Conservation (phyloP, 2,329 filamentous ascomycete species). For the Colletotrichum tabaci region DNA sequence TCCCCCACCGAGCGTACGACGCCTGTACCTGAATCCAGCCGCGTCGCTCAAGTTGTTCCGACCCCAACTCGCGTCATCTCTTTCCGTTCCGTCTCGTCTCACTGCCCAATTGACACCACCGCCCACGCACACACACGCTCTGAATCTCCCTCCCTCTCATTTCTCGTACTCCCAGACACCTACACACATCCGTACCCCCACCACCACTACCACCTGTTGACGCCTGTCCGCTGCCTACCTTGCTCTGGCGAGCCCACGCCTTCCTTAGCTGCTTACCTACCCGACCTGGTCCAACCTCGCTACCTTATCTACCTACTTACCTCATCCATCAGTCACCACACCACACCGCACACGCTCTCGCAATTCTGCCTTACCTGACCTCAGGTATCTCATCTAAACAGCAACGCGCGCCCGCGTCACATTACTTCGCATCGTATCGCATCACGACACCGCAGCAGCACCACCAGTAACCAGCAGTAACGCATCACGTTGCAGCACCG, state of each 20-base stretch:
- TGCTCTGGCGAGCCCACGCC: neutral
- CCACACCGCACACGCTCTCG: slow-evolving; percentile 1
- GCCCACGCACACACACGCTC: slow-evolving; percentile 1
- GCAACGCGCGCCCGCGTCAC: slow-evolving; percentile 37
- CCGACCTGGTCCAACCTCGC: neutral
- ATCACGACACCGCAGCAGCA: slow-evolving; percentile 14
- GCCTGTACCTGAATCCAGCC: slow-evolving; percentile 5
- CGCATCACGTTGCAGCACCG: slow-evolving; percentile 13
- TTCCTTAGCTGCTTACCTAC: neutral
- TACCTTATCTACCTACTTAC: slow-evolving; percentile 1
- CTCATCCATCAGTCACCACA: slow-evolving; percentile 6
- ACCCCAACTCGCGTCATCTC: slow-evolving; percentile 2
- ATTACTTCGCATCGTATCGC: slow-evolving; percentile 31
- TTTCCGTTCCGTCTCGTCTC: neutral
- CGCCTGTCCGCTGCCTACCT: slow-evolving; percentile 2
- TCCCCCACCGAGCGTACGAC: slow-evolving; percentile 1
- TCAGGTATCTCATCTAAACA: slow-evolving; percentile 26
- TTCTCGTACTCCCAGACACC: neutral
- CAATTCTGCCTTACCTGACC: slow-evolving; percentile 19
- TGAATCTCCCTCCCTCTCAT: neutral
- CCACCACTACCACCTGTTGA: neutral
- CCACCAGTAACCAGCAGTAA: slow-evolving; percentile 7
- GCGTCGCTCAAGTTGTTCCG: slow-evolving; percentile 15
- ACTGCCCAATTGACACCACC: slow-evolving; percentile 3
- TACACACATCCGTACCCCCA: neutral